phyloP scores from a whole-genome alignment of 2,329 filamentous ascomycete species.

The Cladosporium sp. region DNA sequence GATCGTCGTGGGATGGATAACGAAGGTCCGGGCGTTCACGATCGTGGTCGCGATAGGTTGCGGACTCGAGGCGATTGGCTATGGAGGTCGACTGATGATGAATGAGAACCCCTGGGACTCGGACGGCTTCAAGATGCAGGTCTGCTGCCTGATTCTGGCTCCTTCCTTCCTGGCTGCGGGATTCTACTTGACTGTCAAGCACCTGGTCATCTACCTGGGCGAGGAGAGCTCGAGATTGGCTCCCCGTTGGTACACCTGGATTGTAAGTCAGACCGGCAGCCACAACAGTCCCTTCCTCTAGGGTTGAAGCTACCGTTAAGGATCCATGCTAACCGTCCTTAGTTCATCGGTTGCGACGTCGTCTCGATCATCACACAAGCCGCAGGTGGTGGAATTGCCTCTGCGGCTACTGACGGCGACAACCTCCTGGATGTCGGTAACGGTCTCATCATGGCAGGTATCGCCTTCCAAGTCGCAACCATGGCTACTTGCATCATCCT shows the following conservation, averaged over 20 bases:
- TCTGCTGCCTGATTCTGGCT: conserved; percentile 49
- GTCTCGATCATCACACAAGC: conserved; percentile 41
- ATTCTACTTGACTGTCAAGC: conserved; percentile 44
- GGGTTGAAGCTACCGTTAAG: conserved; percentile 53
- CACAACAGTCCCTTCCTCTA: not conserved
- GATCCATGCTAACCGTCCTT: conserved; percentile 39
- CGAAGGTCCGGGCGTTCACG: conserved; percentile 36
- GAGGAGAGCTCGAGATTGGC: conserved; percentile 35
- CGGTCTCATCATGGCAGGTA: conserved; percentile 41
- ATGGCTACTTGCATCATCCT: conserved; percentile 38
- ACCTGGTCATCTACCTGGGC: conserved; percentile 40
- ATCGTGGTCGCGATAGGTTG: conserved; percentile 35
- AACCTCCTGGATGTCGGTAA: conserved; percentile 33
- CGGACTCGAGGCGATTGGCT: conserved; percentile 47
- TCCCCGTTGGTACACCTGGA: conserved; percentile 42
- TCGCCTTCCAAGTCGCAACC: conserved; percentile 40
- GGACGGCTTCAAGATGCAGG: conserved; percentile 45
- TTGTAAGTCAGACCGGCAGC: conserved; percentile 18
- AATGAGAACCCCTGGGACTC: conserved; percentile 45
- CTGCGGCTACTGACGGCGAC: conserved; percentile 27
- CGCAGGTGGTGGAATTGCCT: conserved; percentile 38
- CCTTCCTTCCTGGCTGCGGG: conserved; percentile 42
- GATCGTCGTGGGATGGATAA: conserved; percentile 28
- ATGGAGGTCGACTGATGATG: conserved; percentile 49
- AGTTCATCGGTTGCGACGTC: conserved; percentile 45